Percentiles rank a stretch among this genome's conserved stretches.
Conservation (phyloP, 2,329 filamentous ascomycete genomes). For the Ascochyta fabae region DNA sequence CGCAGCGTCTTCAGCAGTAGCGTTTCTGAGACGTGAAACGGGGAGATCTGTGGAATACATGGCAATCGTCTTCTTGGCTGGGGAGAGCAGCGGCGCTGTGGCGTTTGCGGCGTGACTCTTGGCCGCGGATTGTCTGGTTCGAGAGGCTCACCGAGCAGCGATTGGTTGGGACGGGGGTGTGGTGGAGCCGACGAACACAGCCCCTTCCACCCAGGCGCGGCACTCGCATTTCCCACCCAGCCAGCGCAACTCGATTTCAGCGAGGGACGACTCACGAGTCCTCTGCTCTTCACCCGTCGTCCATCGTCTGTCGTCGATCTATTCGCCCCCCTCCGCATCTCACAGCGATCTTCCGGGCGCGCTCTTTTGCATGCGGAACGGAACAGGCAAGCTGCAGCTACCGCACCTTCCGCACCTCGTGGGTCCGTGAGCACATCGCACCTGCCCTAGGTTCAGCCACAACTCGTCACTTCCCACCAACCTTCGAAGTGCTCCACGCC, state of each 20-base stretch:
- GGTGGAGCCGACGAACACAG: slow-evolving; percentile 5
- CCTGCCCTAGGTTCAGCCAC: slow-evolving; percentile 19
- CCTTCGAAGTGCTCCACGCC: slow-evolving; percentile 9
- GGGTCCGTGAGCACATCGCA: slow-evolving; percentile 19
- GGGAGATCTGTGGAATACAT: slow-evolving; percentile 1
- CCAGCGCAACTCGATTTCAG: slow-evolving; percentile 12
- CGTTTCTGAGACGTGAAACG: slow-evolving; percentile 1
- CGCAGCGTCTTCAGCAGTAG: slow-evolving; percentile 10
- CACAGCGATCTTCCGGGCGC: slow-evolving; percentile 7
- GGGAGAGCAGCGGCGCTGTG: slow-evolving; percentile 1
- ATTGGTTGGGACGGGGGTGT: neutral
- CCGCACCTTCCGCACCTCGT: slow-evolving; percentile 16
- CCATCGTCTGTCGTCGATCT: neutral
- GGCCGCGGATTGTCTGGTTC: slow-evolving; percentile 2
- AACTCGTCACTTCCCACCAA: slow-evolving; percentile 17
- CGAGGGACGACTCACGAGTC: neutral
- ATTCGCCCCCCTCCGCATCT: slow-evolving; percentile 2
- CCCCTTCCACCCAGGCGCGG: slow-evolving; percentile 13
- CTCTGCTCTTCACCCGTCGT: neutral
- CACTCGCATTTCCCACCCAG: slow-evolving; percentile 16
- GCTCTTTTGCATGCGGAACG: slow-evolving; percentile 5
- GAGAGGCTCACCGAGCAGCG: neutral
- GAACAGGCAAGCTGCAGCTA: slow-evolving; percentile 13
- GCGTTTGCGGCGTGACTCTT: slow-evolving; percentile 3
- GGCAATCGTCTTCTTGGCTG: slow-evolving; percentile 9